Evolutionary conservation across 2,329 filamentous ascomycete genomes (phyloP), one percentile per base, ranked within the genome.

Genomic region (Cladosporium velox): DNA sequence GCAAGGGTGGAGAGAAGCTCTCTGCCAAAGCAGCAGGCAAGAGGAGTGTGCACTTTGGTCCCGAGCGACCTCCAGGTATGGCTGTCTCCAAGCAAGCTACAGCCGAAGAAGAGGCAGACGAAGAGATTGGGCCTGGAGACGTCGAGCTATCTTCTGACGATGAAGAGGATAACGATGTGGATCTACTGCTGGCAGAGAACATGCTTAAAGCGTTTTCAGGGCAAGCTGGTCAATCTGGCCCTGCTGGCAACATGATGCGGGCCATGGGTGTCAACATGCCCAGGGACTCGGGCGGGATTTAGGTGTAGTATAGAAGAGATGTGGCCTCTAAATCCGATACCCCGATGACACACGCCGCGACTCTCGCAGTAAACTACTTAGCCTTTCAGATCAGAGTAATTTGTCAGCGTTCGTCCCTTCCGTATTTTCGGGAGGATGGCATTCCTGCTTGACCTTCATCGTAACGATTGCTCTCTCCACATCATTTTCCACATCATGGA

Each of bases 131-230:
- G 3, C 71, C 72, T 15, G 73, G 72, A 4, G 72, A 76, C 47
- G 73, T 66, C 4, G 75, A 76, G 63, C 66, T 76, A 15, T 74
- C 71, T 47, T 85, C 74, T 10, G 82, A 82, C 7, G 80, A 80
- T 3, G 77, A 77, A 30, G 70, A 86, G 0, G 88, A 90, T 63
- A 85, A 95, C 4, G 84, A 93, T 69, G 87, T 95, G 32, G 91
- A 98, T 75, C 91, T 93, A 71, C 94, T 95, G 68, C 83, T 99
- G 28, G 93, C 91, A 21, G 92, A 91, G 77, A 98, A 98, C 73
- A 82, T 99, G 64, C 82, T 99, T 1, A 92, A 97, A 77, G 94
- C 92, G 72, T 93, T 99, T 79, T 96, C 96, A 75, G 90, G 91
- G 18, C 94, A 98, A 77, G 92, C 84, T 21, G 95, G 95, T 14